Conservation (phyloP, 2,329 filamentous ascomycete genomes). For the Colletotrichum sp. region DNA sequence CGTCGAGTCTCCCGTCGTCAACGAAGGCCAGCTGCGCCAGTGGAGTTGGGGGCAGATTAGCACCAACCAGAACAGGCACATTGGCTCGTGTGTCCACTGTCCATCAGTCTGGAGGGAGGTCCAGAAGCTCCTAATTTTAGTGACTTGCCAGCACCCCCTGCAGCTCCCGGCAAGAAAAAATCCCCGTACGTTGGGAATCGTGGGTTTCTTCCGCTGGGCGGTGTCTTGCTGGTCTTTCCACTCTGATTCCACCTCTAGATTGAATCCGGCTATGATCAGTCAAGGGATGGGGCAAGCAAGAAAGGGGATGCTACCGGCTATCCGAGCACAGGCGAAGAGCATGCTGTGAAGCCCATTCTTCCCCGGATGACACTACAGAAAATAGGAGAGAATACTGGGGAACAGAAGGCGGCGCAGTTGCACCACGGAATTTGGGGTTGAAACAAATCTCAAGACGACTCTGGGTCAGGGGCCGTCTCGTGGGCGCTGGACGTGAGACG, state of each 20-base stretch:
- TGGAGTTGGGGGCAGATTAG: not conserved
- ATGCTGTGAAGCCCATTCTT: not conserved
- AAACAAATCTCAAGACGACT: slow-evolving; percentile 3
- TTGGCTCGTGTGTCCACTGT: not conserved
- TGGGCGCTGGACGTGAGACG: not conserved
- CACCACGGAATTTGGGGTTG: not conserved
- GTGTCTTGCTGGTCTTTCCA: not conserved
- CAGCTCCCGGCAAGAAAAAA: not conserved
- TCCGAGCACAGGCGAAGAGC: not conserved
- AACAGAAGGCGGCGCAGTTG: not conserved
- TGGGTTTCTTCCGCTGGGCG: not conserved
- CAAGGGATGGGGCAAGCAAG: not conserved
- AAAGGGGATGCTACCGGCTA: not conserved
- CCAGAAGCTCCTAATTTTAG: slow-evolving; percentile 13
- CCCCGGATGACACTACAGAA: not conserved
- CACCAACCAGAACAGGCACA: not conserved
- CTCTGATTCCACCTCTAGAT: not conserved
- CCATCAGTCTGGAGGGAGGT: not conserved
- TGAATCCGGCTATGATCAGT: not conserved
- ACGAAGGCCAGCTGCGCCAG: not conserved
- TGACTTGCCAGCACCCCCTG: slow-evolving; percentile 4
- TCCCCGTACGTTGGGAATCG: not conserved
- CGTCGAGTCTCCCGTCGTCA: not conserved
- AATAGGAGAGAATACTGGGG: not conserved
- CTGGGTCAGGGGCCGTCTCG: not conserved